These are phyloP conservation scores for Hypoxylon sp. DNA, from an alignment of 2,329 filamentous ascomycete species.

Conservation along the genomic window DNA sequence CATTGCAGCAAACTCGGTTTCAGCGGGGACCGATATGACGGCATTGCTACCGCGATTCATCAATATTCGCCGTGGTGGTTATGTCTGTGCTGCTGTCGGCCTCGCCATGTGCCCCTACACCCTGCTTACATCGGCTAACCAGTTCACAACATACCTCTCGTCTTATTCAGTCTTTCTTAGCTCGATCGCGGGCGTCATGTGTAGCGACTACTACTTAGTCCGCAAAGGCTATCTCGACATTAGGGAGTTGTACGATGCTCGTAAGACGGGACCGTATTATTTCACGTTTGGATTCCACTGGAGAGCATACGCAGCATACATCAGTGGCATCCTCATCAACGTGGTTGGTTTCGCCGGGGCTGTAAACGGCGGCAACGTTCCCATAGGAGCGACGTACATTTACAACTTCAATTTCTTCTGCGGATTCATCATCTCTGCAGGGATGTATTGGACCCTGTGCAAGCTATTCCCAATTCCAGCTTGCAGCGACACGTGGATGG, in stretches of 20 bases:
- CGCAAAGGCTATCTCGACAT: slow-evolving; percentile 85
- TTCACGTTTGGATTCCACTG: slow-evolving; percentile 82
- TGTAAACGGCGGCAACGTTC: slow-evolving; percentile 75
- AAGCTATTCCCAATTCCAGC: slow-evolving; percentile 80
- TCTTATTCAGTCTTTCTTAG: slow-evolving; percentile 96
- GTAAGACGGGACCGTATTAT: slow-evolving; percentile 78
- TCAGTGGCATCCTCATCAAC: slow-evolving; percentile 88
- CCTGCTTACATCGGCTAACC: slow-evolving; percentile 80
- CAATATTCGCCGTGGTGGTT: slow-evolving; percentile 88
- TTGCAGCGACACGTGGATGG: slow-evolving; percentile 77
- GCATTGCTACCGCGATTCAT: slow-evolving; percentile 84
- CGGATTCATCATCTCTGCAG: slow-evolving; percentile 80
- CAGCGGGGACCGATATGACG: slow-evolving; percentile 86
- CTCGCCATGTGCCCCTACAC: slow-evolving; percentile 91
- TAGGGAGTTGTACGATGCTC: slow-evolving; percentile 82
- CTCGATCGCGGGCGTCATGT: slow-evolving; percentile 92
- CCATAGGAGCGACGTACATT: slow-evolving; percentile 84
- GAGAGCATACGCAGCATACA: slow-evolving; percentile 87
- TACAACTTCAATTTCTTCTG: slow-evolving; percentile 94
- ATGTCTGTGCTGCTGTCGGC: slow-evolving; percentile 84
- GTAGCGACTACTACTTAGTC: slow-evolving; percentile 89
- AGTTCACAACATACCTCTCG: slow-evolving; percentile 92
- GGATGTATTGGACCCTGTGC: slow-evolving; percentile 79
- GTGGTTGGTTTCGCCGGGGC: slow-evolving; percentile 92
- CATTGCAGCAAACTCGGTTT: slow-evolving; percentile 88